Conservation (phyloP, 495 filamentous ascomycete species). For the Choiromyces venosus region DNA sequence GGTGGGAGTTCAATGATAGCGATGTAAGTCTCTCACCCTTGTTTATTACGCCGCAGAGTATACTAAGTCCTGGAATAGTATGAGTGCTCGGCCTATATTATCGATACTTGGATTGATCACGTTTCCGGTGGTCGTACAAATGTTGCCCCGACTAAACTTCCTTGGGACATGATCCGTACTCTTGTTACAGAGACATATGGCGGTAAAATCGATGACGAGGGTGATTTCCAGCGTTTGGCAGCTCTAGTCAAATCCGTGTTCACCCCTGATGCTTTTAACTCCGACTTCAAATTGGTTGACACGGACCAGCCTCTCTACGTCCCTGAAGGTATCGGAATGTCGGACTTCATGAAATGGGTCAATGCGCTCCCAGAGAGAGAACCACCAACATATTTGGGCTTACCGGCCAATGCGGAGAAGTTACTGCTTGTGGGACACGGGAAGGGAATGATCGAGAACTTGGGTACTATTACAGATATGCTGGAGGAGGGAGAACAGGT, state of each 20-base stretch:
- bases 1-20: constrained; percentile 99
- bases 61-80: constrained; percentile 58
- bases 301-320: constrained; percentile 62
- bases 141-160: constrained; percentile 84
- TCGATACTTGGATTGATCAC: constrained; percentile 87
- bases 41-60: constrained; percentile 14
- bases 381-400: constrained; percentile 90
- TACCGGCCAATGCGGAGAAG: constrained; percentile 96
- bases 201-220: constrained; percentile 90
- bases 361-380: constrained; percentile 88
- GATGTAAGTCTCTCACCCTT: constrained; percentile 63
- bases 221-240: constrained; percentile 69
- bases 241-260: constrained; percentile 69
- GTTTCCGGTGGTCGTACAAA: constrained; percentile 81
- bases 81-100: constrained; percentile 91
- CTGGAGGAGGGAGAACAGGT: constrained; percentile 92
- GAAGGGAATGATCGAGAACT: constrained; percentile 72
- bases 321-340: constrained; percentile 71
- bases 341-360: constrained; percentile 88
- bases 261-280: constrained; percentile 82
- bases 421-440: constrained; percentile 86
- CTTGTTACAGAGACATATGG: constrained; percentile 92
- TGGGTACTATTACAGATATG: constrained; percentile 74
- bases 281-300: constrained; percentile 77
- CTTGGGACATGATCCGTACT: constrained; percentile 94